phyloP scores from a whole-genome alignment of 345 rosid species.

The Acer saccharum region DNA sequence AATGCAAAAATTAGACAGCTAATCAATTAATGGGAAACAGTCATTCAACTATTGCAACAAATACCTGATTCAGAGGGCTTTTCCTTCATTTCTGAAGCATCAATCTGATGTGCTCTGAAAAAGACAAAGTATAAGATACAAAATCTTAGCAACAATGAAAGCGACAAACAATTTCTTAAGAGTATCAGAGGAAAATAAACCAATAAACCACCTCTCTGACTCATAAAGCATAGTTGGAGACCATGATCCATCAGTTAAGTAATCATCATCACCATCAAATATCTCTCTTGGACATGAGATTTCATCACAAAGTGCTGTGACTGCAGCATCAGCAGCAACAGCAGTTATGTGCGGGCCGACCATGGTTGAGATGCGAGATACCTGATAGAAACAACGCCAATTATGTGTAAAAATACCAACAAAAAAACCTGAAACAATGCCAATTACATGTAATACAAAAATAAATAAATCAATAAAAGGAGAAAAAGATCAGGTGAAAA shows the following conservation, averaged over 20 bases:
- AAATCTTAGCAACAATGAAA: constrained; percentile 11
- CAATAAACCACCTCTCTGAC: constrained; percentile 47
- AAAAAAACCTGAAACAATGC: constrained; percentile 39
- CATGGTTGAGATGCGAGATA: constrained; percentile 62
- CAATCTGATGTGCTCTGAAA: constrained; percentile 44
- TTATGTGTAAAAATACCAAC: not conserved
- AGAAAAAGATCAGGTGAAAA: not conserved
- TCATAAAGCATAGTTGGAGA: constrained; percentile 27
- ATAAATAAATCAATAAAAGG: not conserved
- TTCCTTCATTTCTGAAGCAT: constrained; percentile 50
- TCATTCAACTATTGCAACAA: not conserved
- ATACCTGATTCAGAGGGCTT: constrained; percentile 41
- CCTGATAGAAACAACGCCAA: constrained; percentile 39
- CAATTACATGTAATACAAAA: not conserved
- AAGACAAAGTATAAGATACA: constrained; percentile 13
- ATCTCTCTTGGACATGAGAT: constrained; percentile 71
- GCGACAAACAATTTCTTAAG: constrained; percentile 12
- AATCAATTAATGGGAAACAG: not conserved
- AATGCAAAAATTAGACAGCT: not conserved
- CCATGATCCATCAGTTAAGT: constrained; percentile 27
- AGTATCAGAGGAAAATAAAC: not conserved
- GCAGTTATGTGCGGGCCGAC: constrained; percentile 65
- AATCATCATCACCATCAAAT: constrained; percentile 46
- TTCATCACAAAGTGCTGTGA: constrained; percentile 74
- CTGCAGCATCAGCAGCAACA: constrained; percentile 85